phyloP scores from a whole-genome alignment of 164 flowering plant species.

The Pachysandra terminalis region DNA sequence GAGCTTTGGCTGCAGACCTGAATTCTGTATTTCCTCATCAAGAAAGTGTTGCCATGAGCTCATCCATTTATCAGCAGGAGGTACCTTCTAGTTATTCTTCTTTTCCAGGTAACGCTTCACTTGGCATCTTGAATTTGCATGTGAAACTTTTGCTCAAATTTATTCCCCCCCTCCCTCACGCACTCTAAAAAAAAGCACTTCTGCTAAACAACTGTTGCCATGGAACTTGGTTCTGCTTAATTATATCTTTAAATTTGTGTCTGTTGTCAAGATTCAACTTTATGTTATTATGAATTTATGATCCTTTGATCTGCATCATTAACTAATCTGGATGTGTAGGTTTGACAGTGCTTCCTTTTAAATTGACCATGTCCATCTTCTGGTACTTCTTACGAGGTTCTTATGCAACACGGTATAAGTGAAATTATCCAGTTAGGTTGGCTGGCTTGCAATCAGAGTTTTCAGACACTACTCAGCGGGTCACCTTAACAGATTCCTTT shows the following conservation, averaged over 20 bases:
- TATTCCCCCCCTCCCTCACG: no score
- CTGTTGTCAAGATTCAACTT: not conserved
- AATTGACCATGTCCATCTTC: no score
- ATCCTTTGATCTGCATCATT: no score
- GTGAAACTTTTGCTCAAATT: conserved; percentile 35
- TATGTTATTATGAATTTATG: not conserved
- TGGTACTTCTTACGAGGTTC: no score
- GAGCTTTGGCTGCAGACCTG: conserved; percentile 38
- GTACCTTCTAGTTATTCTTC: conserved; percentile 99
- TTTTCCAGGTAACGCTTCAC: conserved; percentile 83
- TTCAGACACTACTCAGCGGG: no score
- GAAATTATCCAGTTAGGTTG: no score
- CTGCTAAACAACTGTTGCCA: conserved; percentile 17
- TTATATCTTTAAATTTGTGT: conserved; percentile 2
- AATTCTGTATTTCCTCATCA: conserved; percentile 36
- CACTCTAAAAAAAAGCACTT: no score
- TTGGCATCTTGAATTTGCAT: conserved; percentile 40
- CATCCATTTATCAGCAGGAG: conserved; percentile 95
- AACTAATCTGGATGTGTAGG: no score
- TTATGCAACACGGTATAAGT: no score
- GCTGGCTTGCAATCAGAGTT: no score
- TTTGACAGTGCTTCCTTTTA: no score
- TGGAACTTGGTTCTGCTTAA: conserved; percentile 16
- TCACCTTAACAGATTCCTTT: no score
- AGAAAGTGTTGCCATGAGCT: conserved; percentile 37